These are phyloP conservation scores for Thielaviopsis punctulata DNA, from an alignment of 2,329 filamentous ascomycete species.

Conservation along the genomic window DNA sequence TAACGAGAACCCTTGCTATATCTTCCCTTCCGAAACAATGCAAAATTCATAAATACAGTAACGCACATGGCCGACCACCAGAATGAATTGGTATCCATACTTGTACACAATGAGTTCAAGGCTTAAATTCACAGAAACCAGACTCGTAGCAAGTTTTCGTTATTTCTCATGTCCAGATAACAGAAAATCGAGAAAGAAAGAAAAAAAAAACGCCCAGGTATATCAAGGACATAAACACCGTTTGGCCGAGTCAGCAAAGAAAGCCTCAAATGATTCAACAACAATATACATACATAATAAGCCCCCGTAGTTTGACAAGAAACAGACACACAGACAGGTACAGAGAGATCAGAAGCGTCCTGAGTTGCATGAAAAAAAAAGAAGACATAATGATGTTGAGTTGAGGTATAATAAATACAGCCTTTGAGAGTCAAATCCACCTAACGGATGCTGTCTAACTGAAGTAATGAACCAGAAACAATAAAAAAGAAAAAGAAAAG, in stretches of 20 bases:
- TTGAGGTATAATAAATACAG: constrained; percentile 1
- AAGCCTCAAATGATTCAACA: constrained; percentile 4
- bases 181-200: neutral
- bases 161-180: no score
- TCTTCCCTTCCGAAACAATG: no score
- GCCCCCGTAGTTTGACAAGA: no score
- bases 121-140: neutral
- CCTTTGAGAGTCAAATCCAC: neutral
- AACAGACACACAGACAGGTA: no score
- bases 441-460: neutral
- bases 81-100: no score
- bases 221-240: constrained; percentile 1
- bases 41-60: no score
- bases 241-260: constrained; percentile 1
- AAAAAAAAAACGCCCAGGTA: neutral
- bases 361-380: no score
- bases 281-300: constrained; percentile 2
- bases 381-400: constrained; percentile 2
- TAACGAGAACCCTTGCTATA: no score
- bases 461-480: neutral
- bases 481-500: neutral
- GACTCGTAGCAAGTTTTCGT: no score
- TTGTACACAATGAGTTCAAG: no score
- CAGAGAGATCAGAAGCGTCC: no score
- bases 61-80: no score